Percentiles rank a stretch among this genome's conserved stretches.
phyloP scores from a whole-genome alignment of 2,329 filamentous ascomycete genomes.

The Fusarium haematococcum region DNA sequence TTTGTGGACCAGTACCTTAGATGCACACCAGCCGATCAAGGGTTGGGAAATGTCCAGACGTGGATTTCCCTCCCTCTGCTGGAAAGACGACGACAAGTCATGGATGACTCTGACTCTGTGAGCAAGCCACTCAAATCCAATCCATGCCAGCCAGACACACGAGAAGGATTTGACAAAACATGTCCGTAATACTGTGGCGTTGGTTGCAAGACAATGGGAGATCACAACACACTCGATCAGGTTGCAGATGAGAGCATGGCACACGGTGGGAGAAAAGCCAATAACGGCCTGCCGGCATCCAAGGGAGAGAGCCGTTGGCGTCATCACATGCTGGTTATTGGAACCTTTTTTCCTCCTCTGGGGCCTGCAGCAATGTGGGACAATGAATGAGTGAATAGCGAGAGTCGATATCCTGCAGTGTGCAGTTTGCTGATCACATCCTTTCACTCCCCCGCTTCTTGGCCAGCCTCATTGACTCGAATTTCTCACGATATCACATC shows the following conservation, averaged over 20 bases:
- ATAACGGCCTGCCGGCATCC: not conserved
- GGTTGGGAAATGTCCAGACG: not conserved
- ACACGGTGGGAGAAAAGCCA: not conserved
- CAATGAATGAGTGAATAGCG: not conserved
- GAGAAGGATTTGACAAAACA: not conserved
- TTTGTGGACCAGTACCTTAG: conserved; percentile 26
- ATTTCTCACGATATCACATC: conserved; percentile 1
- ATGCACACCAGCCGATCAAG: not conserved
- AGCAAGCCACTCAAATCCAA: not conserved
- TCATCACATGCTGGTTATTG: not conserved
- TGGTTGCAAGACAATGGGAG: not conserved
- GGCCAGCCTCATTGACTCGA: not conserved
- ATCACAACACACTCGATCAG: not conserved
- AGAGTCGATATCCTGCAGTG: not conserved
- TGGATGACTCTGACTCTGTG: not conserved
- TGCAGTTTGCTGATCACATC: not conserved
- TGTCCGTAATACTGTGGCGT: conserved; percentile 1
- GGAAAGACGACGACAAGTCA: conserved; percentile 1
- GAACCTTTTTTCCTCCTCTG: not conserved
- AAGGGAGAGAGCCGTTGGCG: not conserved
- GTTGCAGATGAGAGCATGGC: not conserved
- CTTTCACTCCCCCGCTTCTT: not conserved
- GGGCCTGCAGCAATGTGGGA: not conserved
- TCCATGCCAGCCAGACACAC: not conserved
- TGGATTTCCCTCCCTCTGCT: conserved; percentile 2